These are phyloP conservation scores for Babesia caballi DNA, from an alignment of 169 alveolate species.

Conservation along the genomic window DNA sequence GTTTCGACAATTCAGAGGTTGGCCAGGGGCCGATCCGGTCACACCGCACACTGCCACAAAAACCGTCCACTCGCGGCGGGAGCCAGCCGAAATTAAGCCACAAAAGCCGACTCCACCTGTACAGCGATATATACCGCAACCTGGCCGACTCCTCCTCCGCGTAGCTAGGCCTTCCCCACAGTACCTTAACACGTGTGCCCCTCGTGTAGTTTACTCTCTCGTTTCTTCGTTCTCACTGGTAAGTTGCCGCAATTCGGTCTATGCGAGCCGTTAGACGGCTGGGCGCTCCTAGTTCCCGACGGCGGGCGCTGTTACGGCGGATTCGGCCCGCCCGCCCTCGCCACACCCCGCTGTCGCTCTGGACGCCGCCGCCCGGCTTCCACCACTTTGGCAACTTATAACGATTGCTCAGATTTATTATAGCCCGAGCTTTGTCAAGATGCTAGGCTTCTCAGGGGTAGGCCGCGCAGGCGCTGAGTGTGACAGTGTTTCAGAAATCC, in stretches of 20 bases:
- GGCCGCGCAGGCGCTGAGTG: background rate
- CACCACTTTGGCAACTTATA: background rate
- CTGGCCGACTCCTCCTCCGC: too few relatives aligned
- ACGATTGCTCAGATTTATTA: background rate
- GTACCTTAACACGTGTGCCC: background rate
- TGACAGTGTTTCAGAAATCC: conserved; percentile 75
- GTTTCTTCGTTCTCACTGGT: background rate
- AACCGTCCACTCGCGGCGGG: too few relatives aligned
- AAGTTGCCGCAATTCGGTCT: background rate
- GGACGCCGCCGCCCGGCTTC: background rate
- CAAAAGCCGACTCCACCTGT: too few relatives aligned
- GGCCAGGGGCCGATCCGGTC: too few relatives aligned
- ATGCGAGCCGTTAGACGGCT: too few relatives aligned
- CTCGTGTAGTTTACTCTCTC: background rate
- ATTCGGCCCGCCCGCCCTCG: background rate
- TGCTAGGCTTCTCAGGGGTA: conserved; percentile 57
- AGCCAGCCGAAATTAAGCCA: too few relatives aligned
- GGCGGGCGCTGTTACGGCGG: too few relatives aligned
- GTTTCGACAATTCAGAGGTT: too few relatives aligned
- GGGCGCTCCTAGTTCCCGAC: too few relatives aligned
- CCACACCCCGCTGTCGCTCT: background rate
- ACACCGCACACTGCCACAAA: too few relatives aligned
- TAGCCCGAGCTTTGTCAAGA: conserved; percentile 12
- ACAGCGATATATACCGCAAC: too few relatives aligned
- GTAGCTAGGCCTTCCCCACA: conserved; percentile 14